Conservation (phyloP, 495 filamentous ascomycete genomes). For the Oleoguttula mirabilis region DNA sequence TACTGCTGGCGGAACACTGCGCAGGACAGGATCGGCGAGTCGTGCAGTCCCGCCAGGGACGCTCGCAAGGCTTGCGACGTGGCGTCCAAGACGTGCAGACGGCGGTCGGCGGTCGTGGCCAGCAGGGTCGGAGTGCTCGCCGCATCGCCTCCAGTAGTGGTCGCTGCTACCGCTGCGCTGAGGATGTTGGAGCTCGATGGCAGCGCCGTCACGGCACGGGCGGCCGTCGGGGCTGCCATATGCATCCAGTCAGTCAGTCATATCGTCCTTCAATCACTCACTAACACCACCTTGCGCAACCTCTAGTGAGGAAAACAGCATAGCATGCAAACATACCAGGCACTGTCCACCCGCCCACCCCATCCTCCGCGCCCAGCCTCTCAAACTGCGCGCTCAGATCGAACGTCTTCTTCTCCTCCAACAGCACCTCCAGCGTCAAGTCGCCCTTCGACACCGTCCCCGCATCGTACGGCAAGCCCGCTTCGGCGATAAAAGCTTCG, state of each 20-base stretch:
- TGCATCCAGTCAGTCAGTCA: too few relatives aligned
- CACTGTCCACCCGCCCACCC: constrained; percentile 34
- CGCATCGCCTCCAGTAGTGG: background rate
- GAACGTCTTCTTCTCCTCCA: constrained; percentile 54
- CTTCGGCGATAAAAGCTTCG: constrained; percentile 48
- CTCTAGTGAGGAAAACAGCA: too few relatives aligned
- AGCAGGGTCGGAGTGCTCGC: constrained; percentile 16
- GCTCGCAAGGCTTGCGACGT: constrained; percentile 23
- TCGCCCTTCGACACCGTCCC: constrained; percentile 31
- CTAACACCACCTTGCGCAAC: too few relatives aligned
- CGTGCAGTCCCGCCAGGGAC: constrained; percentile 34
- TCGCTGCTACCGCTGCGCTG: constrained; percentile 32
- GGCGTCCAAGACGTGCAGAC: constrained; percentile 37
- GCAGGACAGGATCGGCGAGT: constrained; percentile 49
- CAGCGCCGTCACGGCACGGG: constrained; percentile 31
- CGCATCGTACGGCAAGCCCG: constrained; percentile 40
- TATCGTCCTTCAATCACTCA: too few relatives aligned
- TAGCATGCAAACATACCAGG: constrained; percentile 2
- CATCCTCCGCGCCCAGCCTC: constrained; percentile 36
- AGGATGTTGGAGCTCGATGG: constrained; percentile 45
- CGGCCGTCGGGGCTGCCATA: constrained; percentile 38
- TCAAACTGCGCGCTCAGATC: constrained; percentile 48
- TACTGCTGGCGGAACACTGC: constrained; percentile 25
- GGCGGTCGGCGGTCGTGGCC: constrained; percentile 42
- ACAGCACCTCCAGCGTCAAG: constrained; percentile 50